Conservation (phyloP, 495 filamentous ascomycete species). For the Cercophora samala region DNA sequence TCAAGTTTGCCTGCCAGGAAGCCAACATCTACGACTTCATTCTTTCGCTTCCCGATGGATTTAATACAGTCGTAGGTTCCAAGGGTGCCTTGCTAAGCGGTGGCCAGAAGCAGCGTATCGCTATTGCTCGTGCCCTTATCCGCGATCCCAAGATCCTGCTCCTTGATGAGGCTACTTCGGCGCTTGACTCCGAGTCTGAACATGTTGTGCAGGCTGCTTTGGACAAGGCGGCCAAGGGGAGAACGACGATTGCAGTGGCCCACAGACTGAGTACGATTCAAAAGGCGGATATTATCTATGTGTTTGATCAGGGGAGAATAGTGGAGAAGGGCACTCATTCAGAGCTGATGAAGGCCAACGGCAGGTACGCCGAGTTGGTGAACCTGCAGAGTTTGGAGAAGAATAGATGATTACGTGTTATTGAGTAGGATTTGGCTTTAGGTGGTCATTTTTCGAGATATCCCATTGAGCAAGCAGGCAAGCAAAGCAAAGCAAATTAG, state of each 20-base stretch:
- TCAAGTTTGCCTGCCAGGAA: conserved; percentile 58
- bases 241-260: conserved; percentile 77
- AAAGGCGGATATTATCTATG: conserved; percentile 58
- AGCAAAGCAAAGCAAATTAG: background rate
- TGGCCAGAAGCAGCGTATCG: conserved; percentile 77
- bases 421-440: background rate
- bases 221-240: conserved; percentile 58
- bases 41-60: conserved; percentile 58
- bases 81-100: conserved; percentile 68
- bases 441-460: background rate
- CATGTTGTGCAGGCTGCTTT: conserved; percentile 70
- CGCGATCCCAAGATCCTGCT: conserved; percentile 69
- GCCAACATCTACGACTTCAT: conserved; percentile 70
- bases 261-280: conserved; percentile 59
- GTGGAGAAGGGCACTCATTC: conserved; percentile 55
- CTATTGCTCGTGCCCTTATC: conserved; percentile 75
- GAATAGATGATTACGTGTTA: conserved; percentile 16
- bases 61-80: conserved; percentile 61
- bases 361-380: conserved; percentile 55
- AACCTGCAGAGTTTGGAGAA: conserved; percentile 73
- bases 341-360: conserved; percentile 50
- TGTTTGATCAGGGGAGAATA: conserved; percentile 56
- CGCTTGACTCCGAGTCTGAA: conserved; percentile 74
- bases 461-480: background rate
- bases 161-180: conserved; percentile 78